Conservation (phyloP, 352 stramenopile genomes). For the Peronospora destructor region DNA sequence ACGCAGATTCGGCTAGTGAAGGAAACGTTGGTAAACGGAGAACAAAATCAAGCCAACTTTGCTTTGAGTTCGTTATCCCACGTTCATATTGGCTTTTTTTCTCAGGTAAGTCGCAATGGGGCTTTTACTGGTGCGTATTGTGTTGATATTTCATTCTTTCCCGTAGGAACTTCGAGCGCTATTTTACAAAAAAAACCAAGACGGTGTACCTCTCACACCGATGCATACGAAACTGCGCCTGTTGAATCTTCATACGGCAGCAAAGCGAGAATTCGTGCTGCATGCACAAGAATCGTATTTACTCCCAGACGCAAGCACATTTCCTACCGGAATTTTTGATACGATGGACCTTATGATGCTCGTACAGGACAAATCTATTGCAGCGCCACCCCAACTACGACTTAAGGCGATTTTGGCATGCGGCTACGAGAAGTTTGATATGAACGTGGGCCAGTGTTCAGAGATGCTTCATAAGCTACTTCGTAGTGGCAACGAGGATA, state of each 20-base stretch:
- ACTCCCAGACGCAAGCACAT: slow-evolving; percentile 41
- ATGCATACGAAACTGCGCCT: slow-evolving; percentile 72
- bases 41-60: slow-evolving; percentile 83
- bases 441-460: slow-evolving; percentile 48
- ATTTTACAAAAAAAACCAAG: slow-evolving; percentile 57
- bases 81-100: slow-evolving; percentile 67
- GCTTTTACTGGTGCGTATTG: background rate
- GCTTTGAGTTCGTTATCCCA: slow-evolving; percentile 73
- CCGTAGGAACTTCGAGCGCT: slow-evolving; percentile 59
- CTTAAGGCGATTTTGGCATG: slow-evolving; percentile 71
- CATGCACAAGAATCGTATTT: slow-evolving; percentile 60
- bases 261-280: slow-evolving; percentile 59
- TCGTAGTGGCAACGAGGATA: slow-evolving; percentile 46
- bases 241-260: slow-evolving; percentile 62
- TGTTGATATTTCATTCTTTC: background rate
- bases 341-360: slow-evolving; percentile 83
- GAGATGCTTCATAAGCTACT: slow-evolving; percentile 63
- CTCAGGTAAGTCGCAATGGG: slow-evolving; percentile 30
- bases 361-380: slow-evolving; percentile 57
- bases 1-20: slow-evolving; percentile 69
- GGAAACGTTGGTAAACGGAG: slow-evolving; percentile 63
- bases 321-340: slow-evolving; percentile 64
- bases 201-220: slow-evolving; percentile 38
- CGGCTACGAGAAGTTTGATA: slow-evolving; percentile 67
- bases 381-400: slow-evolving; percentile 51